Evolutionary conservation across 2,329 filamentous ascomycete species (phyloP).

Genomic region (Fusarium acutatum): DNA sequence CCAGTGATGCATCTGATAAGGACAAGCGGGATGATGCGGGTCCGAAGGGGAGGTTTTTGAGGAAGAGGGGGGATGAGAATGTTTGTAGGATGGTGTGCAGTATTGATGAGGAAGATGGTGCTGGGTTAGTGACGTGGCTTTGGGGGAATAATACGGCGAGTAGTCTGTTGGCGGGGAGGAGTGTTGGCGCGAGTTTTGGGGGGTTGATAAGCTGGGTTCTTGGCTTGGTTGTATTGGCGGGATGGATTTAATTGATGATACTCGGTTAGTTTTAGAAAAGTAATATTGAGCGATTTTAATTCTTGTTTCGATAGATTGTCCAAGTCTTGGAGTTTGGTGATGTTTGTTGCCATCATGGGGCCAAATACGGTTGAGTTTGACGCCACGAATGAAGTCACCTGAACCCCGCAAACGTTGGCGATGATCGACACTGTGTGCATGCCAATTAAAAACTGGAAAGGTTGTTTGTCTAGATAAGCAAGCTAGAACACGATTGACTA

Average conservation of each 20-base stretch:
- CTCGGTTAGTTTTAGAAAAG: neutral
- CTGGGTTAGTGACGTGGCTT: neutral
- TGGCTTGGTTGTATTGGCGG: accelerated
- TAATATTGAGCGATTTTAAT: too few relatives aligned
- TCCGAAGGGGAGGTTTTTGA: neutral
- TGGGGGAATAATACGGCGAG: neutral
- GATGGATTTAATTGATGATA: neutral
- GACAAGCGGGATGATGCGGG: neutral
- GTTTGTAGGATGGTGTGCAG: neutral
- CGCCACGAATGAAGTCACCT: neutral
- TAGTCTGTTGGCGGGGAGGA: neutral
- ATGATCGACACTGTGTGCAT: accelerated
- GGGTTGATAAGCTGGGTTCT: neutral
- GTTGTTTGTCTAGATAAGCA: accelerated
- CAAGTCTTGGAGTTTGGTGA: accelerated
- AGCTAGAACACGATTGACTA: accelerated
- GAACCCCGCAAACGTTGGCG: accelerated
- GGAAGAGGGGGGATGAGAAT: neutral
- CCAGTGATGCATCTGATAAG: neutral
- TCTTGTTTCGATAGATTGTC: accelerated
- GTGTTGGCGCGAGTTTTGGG: neutral
- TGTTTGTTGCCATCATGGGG: neutral
- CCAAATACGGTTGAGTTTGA: neutral
- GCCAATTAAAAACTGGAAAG: accelerated
- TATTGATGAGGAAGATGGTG: neutral